Conservation (phyloP, 305 asterid species). For the Caryopteris hybrid region DNA sequence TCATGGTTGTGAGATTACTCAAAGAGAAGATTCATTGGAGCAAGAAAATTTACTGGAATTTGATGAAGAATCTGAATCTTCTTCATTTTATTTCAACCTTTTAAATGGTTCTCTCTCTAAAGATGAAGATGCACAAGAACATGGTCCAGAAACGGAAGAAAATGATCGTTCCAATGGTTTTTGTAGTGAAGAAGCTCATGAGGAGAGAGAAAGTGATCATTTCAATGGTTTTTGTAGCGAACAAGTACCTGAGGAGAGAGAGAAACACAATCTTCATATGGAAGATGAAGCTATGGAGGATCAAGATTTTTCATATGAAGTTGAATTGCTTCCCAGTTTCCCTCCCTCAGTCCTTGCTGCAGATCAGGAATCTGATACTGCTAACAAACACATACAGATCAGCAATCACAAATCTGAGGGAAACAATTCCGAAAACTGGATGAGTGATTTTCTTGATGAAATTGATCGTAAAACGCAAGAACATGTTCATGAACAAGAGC, state of each 20-base stretch:
- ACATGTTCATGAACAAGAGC: not conserved
- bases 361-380: slow-evolving; percentile 10
- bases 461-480: slow-evolving; percentile 7
- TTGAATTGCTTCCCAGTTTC: slow-evolving; percentile 29
- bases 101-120: not conserved
- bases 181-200: slow-evolving; percentile 11
- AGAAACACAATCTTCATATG: not conserved
- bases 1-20: slow-evolving; percentile 8
- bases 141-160: slow-evolving; percentile 13
- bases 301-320: slow-evolving; percentile 45
- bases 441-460: slow-evolving; percentile 24
- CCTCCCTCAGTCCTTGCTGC: not conserved
- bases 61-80: slow-evolving; percentile 1
- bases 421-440: slow-evolving; percentile 12
- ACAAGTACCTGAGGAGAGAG: slow-evolving; percentile 12
- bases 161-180: not conserved
- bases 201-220: slow-evolving; percentile 9
- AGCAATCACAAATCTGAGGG: not conserved
- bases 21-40: not conserved
- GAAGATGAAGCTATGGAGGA: slow-evolving; percentile 28
- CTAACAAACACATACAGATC: not conserved
- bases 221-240: slow-evolving; percentile 5
- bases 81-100: slow-evolving; percentile 23
- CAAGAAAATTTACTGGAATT: not conserved
- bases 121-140: slow-evolving; percentile 1